Evolutionary conservation across 805 yeast species (phyloP).

Genomic region (Saturnispora zaruensis): DNA sequence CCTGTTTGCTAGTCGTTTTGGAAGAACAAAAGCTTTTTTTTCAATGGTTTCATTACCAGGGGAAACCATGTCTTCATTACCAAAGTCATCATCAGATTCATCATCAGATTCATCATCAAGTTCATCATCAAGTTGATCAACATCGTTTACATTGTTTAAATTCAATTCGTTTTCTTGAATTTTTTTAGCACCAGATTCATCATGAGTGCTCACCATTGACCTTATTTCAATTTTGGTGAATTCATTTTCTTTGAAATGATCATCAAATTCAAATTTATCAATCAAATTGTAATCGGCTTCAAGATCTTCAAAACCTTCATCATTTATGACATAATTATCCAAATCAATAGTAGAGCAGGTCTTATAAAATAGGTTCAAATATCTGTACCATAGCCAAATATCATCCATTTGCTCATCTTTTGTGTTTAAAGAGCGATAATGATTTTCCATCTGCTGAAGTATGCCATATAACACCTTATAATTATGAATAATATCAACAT

Average conservation of each 20-base stretch:
- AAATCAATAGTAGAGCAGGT: conserved; percentile 43
- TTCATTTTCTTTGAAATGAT: conserved; percentile 20
- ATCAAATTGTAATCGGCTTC: conserved; percentile 24
- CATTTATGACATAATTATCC: conserved; percentile 37
- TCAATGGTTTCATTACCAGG: background rate
- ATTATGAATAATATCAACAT: conserved; percentile 22
- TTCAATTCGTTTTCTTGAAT: conserved; percentile 3
- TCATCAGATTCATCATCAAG: background rate
- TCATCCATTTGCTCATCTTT: conserved; percentile 18
- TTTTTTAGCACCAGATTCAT: background rate
- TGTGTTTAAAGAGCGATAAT: conserved; percentile 9
- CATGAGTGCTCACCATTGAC: conserved; percentile 7
- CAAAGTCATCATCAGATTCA: conserved; percentile 7
- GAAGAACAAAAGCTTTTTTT: conserved; percentile 5
- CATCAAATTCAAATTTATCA: conserved; percentile 20
- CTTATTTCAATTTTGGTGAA: conserved; percentile 23
- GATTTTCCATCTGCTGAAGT: conserved; percentile 19
- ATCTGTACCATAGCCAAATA: conserved; percentile 26
- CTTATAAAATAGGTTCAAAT: conserved; percentile 32
- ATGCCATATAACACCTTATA: conserved; percentile 21
- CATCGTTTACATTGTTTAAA: conserved; percentile 1
- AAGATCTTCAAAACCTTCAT: conserved; percentile 37
- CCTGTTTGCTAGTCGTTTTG: conserved; percentile 20
- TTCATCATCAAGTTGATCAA: conserved; percentile 1
- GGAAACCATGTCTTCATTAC: conserved; percentile 4